Evolutionary conservation across 2,329 filamentous ascomycete genomes (phyloP).

Genomic region (Dryadomyces quercus-mongolicae): DNA sequence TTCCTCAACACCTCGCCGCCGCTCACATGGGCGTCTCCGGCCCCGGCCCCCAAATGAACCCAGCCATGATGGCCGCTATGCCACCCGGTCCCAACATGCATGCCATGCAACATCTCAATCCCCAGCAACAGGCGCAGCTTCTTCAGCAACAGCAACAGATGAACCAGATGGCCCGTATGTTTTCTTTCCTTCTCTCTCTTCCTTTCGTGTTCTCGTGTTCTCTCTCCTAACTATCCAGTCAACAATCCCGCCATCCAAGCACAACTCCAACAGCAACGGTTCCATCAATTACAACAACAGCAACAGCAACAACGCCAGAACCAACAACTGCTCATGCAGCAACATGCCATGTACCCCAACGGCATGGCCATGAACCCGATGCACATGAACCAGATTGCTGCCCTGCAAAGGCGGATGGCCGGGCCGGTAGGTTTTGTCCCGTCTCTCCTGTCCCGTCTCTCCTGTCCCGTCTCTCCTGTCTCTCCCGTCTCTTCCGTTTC

Average conservation of each 20-base stretch:
- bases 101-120: constrained; percentile 57
- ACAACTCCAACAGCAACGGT: constrained; percentile 40
- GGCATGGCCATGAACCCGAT: constrained; percentile 40
- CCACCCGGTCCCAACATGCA: constrained; percentile 59
- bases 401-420: constrained; percentile 27
- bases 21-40: constrained; percentile 60
- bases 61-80: constrained; percentile 67
- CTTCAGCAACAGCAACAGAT: constrained; percentile 43
- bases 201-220: not conserved
- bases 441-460: too few species aligned
- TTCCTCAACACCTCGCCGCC: constrained; percentile 51
- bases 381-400: constrained; percentile 21
- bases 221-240: constrained; percentile 8
- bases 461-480: too few species aligned
- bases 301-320: constrained; percentile 41
- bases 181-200: not conserved
- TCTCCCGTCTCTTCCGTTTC: too few species aligned
- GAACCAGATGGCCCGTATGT: constrained; percentile 23
- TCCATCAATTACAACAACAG: constrained; percentile 40
- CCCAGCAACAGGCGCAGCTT: constrained; percentile 44
- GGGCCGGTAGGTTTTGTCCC: not conserved
- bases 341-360: constrained; percentile 37
- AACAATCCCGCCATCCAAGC: constrained; percentile 23
- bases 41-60: constrained; percentile 59
- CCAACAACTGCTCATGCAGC: constrained; percentile 39